A percentile compares a stretch with the other conserved stretches of the same genome.
Conservation (phyloP, 169 alveolate species). For the Plasmodium sp. region DNA sequence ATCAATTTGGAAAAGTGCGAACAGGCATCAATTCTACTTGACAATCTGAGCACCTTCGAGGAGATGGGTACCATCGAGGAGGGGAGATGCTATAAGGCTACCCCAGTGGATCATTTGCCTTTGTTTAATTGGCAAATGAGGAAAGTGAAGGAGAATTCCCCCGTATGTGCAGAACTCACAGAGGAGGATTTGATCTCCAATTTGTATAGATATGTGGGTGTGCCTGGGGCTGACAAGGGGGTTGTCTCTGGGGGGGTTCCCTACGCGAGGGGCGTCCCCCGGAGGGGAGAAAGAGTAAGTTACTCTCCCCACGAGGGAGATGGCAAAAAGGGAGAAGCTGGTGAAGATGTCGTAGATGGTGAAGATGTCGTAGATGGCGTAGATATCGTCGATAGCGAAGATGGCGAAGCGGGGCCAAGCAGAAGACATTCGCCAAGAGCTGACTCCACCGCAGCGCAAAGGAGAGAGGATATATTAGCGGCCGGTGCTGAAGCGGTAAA, state of each 20-base stretch:
- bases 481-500: not conserved
- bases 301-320: not conserved
- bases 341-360: too few relatives aligned
- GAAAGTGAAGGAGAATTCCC: not conserved
- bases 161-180: not conserved
- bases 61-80: not conserved
- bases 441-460: not conserved
- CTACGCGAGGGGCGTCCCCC: not conserved
- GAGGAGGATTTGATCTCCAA: not conserved
- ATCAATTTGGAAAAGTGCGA: conserved; percentile 38
- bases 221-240: not conserved
- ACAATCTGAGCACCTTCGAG: conserved; percentile 24
- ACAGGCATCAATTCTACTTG: conserved; percentile 58
- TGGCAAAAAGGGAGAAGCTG: not conserved
- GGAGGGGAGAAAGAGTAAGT: not conserved
- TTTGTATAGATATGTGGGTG: not conserved
- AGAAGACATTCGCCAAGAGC: not conserved
- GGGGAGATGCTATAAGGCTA: not conserved
- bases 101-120: not conserved
- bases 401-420: not conserved
- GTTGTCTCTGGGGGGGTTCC: not conserved
- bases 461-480: not conserved
- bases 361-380: not conserved
- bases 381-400: not conserved
- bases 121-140: not conserved